Conservation (phyloP, 306 rosid genomes). For the Carpinus viminea region DNA sequence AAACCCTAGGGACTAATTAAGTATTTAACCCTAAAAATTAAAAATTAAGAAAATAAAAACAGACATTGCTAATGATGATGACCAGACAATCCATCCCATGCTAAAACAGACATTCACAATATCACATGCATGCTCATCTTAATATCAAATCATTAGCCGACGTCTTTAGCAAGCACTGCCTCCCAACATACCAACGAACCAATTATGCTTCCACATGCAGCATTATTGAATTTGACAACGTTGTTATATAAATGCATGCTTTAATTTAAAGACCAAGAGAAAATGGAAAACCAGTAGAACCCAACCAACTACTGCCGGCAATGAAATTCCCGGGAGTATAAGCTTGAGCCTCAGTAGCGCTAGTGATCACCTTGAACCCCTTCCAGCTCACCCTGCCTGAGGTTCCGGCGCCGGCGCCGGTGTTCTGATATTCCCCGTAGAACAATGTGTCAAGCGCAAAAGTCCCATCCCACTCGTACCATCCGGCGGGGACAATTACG, state of each 20-base stretch:
- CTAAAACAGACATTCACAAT: too few relatives aligned
- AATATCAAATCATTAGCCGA: too few relatives aligned
- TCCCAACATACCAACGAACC: background rate
- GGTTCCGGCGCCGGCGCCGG: slow-evolving; percentile 71
- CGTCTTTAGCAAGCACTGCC: background rate
- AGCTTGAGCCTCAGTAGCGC: slow-evolving; percentile 58
- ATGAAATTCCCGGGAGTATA: slow-evolving; percentile 61
- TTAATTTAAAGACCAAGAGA: slow-evolving; percentile 56
- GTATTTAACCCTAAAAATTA: too few relatives aligned
- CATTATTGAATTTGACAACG: background rate
- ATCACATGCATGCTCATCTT: too few relatives aligned
- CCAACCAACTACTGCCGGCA: slow-evolving; percentile 69
- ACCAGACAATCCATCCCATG: background rate
- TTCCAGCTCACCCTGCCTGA: slow-evolving; percentile 68
- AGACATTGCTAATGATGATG: background rate
- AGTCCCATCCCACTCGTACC: slow-evolving; percentile 73
- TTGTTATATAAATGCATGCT: too few relatives aligned
- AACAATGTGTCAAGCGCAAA: slow-evolving; percentile 71
- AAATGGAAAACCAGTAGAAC: slow-evolving; percentile 69
- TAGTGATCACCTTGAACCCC: slow-evolving; percentile 64
- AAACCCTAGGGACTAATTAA: too few relatives aligned
- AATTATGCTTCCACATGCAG: background rate
- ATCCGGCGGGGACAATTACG: slow-evolving; percentile 70
- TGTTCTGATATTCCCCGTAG: slow-evolving; percentile 68
- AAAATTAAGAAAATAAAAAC: background rate